Evolutionary conservation across 1,284 basidiomycete genomes (phyloP).

Genomic region (Moesziomyces sp.): DNA sequence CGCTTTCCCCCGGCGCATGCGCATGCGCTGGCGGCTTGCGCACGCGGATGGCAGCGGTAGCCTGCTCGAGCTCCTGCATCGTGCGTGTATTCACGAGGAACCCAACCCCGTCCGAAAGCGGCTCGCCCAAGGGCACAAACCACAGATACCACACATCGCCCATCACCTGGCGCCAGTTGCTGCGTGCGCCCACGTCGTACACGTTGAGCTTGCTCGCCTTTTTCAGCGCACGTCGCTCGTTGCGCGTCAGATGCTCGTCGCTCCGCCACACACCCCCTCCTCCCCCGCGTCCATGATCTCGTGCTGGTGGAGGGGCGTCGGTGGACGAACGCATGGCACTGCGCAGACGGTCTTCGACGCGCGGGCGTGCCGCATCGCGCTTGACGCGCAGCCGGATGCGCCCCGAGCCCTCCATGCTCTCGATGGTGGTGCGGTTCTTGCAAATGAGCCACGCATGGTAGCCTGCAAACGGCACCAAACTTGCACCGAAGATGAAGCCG

Average conservation of each 20-base stretch:
- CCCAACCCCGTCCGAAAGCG: conserved; percentile 41
- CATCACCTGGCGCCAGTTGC: conserved; percentile 58
- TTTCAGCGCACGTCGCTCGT: conserved; percentile 52
- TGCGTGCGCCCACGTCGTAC: conserved; percentile 54
- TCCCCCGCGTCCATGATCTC: background rate
- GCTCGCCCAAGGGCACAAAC: conserved; percentile 56
- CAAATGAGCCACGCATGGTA: conserved; percentile 66
- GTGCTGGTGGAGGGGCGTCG: conserved; percentile 1
- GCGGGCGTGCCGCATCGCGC: conserved; percentile 13
- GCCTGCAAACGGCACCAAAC: conserved; percentile 58
- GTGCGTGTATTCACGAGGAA: conserved; percentile 43
- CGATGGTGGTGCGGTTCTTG: conserved; percentile 68
- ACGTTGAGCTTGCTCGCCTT: conserved; percentile 59
- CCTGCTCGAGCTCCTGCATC: conserved; percentile 41
- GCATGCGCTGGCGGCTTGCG: background rate
- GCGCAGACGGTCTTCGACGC: conserved; percentile 39
- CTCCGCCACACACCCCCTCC: conserved; percentile 27
- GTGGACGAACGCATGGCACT: conserved; percentile 17
- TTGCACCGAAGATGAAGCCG: conserved; percentile 54
- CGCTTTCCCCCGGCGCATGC: conserved; percentile 1
- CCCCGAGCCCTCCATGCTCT: conserved; percentile 67
- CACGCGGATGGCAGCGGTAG: conserved; percentile 40
- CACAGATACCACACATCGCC: conserved; percentile 51
- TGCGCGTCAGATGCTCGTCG: conserved; percentile 51
- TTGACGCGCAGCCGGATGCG: conserved; percentile 37